Percentiles rank a stretch among this genome's conserved stretches.
These are phyloP conservation scores for Abelmoschus esculentus DNA, from an alignment of 345 rosid genomes.

Conservation along the genomic window DNA sequence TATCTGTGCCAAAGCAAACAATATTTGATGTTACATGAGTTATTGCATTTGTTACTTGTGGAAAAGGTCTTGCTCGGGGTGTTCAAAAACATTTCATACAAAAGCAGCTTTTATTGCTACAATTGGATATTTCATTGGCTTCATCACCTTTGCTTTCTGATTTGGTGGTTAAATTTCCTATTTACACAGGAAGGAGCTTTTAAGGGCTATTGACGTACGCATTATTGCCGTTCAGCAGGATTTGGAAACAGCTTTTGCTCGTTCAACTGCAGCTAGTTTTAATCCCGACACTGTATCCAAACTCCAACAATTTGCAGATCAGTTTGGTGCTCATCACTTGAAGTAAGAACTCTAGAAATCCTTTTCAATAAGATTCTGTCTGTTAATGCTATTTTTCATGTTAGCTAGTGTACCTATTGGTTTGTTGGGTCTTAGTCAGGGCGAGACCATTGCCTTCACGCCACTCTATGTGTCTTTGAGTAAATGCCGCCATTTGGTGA, in stretches of 20 bases:
- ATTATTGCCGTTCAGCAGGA: conserved; percentile 77
- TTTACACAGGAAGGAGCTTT: conserved; percentile 74
- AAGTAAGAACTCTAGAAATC: conserved; percentile 49
- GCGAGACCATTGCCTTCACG: neutral
- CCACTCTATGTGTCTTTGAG: neutral
- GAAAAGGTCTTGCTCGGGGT: neutral
- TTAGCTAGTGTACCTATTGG: neutral
- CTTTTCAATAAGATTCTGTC: neutral
- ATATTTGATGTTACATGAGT: too few species aligned
- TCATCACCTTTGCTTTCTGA: neutral
- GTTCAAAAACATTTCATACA: neutral
- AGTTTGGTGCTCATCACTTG: conserved; percentile 76
- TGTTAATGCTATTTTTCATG: neutral
- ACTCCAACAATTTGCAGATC: conserved; percentile 73
- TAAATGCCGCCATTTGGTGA: neutral
- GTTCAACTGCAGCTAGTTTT: conserved; percentile 56
- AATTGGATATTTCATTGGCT: conserved; percentile 2
- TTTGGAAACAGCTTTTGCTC: conserved; percentile 58
- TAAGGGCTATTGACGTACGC: conserved; percentile 91
- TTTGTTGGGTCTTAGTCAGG: neutral
- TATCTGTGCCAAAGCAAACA: neutral
- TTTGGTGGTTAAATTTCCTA: neutral
- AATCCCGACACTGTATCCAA: conserved; percentile 51
- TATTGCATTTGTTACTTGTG: neutral
- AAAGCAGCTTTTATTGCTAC: neutral